Evolutionary conservation across 169 alveolate genomes (phyloP), one percentile per base, ranked within the genome.

Genomic region (Plasmodium coatneyi): DNA sequence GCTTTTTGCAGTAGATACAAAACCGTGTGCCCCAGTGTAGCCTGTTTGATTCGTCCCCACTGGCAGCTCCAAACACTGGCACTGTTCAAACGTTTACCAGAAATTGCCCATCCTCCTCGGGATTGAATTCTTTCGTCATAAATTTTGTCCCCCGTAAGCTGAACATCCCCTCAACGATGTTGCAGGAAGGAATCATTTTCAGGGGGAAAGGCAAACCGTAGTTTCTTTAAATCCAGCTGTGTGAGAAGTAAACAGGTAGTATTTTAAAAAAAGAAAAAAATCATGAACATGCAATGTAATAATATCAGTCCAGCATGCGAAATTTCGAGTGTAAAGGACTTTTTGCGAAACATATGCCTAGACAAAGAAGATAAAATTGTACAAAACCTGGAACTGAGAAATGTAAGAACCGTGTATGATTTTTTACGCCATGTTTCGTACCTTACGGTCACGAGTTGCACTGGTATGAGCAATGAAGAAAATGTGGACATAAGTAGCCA

Each of bases 371-470:
- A 84, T 46, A 84, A 54, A 84, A 54, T 84, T 30, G 54, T 84
- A 78, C 93, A 84, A n/a, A 52, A 49, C 7, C 80, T 84, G 25
- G 79, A 84, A 43, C 34, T 22, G 43, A 84, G 79, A 7, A 84
- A 84, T 84, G 79, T 84, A 74, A 74, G 30, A 84, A 84, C 93
- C 14, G 79, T 84, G 54, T 84, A 84, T 43, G 93, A 84, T 84
- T 74, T 84, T 46, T 41, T 76, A 52, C 14, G 46, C n/a, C 9
- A 39, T n/a, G 83, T 84, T 12, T 72, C 93, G 14, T 84, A 72
- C 70, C 80, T 84, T 19, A 84, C 78, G 70, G 56, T 84, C 41
- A 84, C 86, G 4, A 84, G 52, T 43, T 74, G 32, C 54, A 56
- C 82, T 49, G 79, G 79, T 74, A 52, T 30, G 43, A 43, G 66